Percentiles rank a stretch among this genome's conserved stretches.
Evolutionary conservation across 768 basidiomycete genomes (phyloP).

Genomic region (Tephrocybe sp.): DNA sequence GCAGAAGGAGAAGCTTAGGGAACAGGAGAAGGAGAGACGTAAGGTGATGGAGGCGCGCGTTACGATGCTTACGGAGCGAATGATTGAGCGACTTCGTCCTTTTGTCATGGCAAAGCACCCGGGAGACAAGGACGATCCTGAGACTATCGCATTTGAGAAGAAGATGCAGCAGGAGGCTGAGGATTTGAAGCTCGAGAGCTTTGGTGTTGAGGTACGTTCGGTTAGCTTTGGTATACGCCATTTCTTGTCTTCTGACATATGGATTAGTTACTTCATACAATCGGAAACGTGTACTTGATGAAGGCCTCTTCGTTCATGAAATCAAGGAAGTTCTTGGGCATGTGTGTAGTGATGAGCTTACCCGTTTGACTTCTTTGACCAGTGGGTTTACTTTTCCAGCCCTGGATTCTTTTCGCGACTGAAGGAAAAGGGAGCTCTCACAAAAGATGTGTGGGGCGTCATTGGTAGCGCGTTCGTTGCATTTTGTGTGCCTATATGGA

Average conservation of each 20-base stretch:
- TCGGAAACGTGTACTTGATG: slow-evolving; percentile 89
- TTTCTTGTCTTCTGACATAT: not conserved
- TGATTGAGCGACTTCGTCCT: slow-evolving; percentile 81
- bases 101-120: slow-evolving; percentile 89
- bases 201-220: slow-evolving; percentile 83
- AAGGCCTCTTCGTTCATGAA: slow-evolving; percentile 92
- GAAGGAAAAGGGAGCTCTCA: slow-evolving; percentile 90
- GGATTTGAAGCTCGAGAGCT: slow-evolving; percentile 95
- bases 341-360: slow-evolving; percentile 46
- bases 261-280: slow-evolving; percentile 77
- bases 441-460: slow-evolving; percentile 97
- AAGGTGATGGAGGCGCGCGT: slow-evolving; percentile 81
- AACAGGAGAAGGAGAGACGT: slow-evolving; percentile 77
- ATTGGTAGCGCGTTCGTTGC: slow-evolving; percentile 87
- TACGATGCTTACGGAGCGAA: slow-evolving; percentile 68
- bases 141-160: slow-evolving; percentile 75
- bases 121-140: slow-evolving; percentile 76
- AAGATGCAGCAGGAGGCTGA: slow-evolving; percentile 83
- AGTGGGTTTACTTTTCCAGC: slow-evolving; percentile 29
- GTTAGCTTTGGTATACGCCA: not conserved
- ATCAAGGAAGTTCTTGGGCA: slow-evolving; percentile 86
- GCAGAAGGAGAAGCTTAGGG: slow-evolving; percentile 80
- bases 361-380: not conserved
- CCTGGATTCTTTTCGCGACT: slow-evolving; percentile 91
- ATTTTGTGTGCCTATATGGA: slow-evolving; percentile 4